Evolutionary conservation across 768 basidiomycete species (phyloP).

Genomic region (Lactifluus rugatus): DNA sequence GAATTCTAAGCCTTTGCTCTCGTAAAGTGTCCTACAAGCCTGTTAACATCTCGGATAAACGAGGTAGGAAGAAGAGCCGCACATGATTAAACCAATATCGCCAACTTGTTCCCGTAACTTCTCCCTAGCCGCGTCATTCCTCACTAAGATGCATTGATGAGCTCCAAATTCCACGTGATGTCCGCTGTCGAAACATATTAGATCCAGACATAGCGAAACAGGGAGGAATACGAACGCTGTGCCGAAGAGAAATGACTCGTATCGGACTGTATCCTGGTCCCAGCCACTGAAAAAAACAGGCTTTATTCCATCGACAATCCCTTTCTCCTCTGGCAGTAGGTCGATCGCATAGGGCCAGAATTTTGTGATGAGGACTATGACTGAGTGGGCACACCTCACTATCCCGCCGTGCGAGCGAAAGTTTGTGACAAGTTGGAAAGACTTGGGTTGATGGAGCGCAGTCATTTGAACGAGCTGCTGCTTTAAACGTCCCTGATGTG

Average conservation of each 20-base stretch:
- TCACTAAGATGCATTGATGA: constrained; percentile 29
- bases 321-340: constrained; percentile 24
- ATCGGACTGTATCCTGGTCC: constrained; percentile 23
- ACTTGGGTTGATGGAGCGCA: constrained; percentile 12
- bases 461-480: neutral
- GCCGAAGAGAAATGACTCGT: constrained; percentile 29
- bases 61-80: neutral
- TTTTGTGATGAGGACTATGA: constrained; percentile 25
- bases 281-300: constrained; percentile 26
- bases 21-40: constrained; percentile 36
- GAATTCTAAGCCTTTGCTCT: constrained; percentile 59
- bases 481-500: neutral
- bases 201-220: neutral
- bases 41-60: neutral
- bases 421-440: constrained; percentile 28
- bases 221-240: constrained; percentile 20
- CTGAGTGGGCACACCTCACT: constrained; percentile 26
- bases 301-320: constrained; percentile 25
- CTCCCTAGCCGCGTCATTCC: constrained; percentile 25
- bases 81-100: constrained; percentile 22
- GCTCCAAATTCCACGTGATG: constrained; percentile 24
- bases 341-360: constrained; percentile 29
- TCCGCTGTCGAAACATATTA: constrained; percentile 3
- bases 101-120: constrained; percentile 23
- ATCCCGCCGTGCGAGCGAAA: constrained; percentile 31